Conservation (phyloP, 345 rosid genomes). For the Cardiospermum halicacabum region DNA sequence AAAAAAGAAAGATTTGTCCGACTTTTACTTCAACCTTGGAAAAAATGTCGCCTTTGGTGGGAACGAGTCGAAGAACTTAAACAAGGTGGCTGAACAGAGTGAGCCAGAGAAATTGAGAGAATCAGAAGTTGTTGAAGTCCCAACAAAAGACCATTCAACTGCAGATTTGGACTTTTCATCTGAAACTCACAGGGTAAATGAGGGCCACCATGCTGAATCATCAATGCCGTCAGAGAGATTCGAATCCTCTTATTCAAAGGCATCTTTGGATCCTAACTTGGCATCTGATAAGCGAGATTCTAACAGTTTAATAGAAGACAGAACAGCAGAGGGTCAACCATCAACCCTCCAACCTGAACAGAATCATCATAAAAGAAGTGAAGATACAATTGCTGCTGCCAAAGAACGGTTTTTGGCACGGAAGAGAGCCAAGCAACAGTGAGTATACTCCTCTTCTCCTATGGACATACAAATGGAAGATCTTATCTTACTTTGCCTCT, state of each 20-base stretch:
- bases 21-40: slow-evolving; percentile 75
- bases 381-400: slow-evolving; percentile 71
- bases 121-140: slow-evolving; percentile 14
- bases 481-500: no score
- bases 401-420: slow-evolving; percentile 74
- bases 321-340: slow-evolving; percentile 25
- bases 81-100: slow-evolving; percentile 33
- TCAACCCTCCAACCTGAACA: slow-evolving; percentile 31
- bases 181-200: slow-evolving; percentile 26
- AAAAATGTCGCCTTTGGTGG: slow-evolving; percentile 87
- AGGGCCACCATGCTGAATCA: slow-evolving; percentile 20
- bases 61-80: slow-evolving; percentile 36
- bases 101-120: slow-evolving; percentile 37
- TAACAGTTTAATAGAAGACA: slow-evolving; percentile 24
- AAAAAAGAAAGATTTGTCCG: slow-evolving; percentile 78
- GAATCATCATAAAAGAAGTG: slow-evolving; percentile 59
- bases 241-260: slow-evolving; percentile 28
- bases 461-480: background rate
- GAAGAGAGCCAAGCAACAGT: slow-evolving; percentile 60
- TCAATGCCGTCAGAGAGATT: slow-evolving; percentile 21
- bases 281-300: slow-evolving; percentile 23
- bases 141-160: slow-evolving; percentile 17
- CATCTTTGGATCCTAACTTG: background rate
- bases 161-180: slow-evolving; percentile 14
- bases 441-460: background rate